Conservation (phyloP, 345 rosid species). For the Bruguiera parviflora region DNA sequence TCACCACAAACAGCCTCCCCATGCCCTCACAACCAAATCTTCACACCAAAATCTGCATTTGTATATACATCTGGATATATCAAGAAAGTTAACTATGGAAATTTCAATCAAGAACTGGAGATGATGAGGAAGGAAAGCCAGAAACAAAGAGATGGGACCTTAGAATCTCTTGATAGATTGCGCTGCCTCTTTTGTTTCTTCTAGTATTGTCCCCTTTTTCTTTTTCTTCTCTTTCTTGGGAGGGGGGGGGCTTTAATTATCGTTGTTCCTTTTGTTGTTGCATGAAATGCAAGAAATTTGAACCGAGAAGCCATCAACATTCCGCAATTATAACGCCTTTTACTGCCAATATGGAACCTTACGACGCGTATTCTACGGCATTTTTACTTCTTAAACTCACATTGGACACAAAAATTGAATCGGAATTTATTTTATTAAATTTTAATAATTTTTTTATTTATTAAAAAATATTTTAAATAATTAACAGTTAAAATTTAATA, state of each 20-base stretch:
- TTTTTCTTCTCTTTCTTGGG: no score
- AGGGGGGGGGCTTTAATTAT: no score
- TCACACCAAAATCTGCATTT: neutral
- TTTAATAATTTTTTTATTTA: no score
- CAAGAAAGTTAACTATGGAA: neutral
- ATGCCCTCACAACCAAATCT: conserved; percentile 33
- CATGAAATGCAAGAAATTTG: conserved; percentile 20
- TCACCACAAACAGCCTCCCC: conserved; percentile 90
- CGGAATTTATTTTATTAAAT: no score
- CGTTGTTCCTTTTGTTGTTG: neutral
- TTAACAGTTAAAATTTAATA: no score
- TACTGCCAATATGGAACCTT: conserved; percentile 13
- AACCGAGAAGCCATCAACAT: conserved; percentile 11
- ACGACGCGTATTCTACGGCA: conserved; percentile 27
- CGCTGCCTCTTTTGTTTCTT: neutral
- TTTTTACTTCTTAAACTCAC: neutral
- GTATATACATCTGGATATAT: neutral
- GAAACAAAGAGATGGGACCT: neutral
- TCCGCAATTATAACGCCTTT: conserved; percentile 10
- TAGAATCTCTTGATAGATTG: neutral
- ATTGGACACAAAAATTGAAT: no score
- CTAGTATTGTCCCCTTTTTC: neutral
- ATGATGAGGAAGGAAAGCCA: neutral
- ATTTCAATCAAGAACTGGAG: neutral
- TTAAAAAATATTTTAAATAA: no score